Conservation (phyloP, 345 rosid genomes). For the Euphorbia peplus region DNA sequence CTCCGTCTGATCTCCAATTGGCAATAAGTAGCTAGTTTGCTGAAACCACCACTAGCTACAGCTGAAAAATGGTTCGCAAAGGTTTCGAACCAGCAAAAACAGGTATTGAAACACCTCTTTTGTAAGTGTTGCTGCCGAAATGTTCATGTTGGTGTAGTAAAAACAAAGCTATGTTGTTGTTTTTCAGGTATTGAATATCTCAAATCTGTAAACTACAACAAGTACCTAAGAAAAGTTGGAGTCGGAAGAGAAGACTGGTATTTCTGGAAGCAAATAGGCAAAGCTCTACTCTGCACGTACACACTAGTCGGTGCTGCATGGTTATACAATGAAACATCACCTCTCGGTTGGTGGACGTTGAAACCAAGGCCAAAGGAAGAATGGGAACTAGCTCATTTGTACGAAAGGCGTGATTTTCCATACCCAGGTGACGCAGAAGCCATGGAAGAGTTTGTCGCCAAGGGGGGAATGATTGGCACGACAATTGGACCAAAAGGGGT, state of each 20-base stretch:
- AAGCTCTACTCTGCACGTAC: constrained; percentile 73
- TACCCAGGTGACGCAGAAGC: constrained; percentile 86
- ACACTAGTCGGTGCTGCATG: constrained; percentile 60
- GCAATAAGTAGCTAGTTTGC: not conserved
- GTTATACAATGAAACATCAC: constrained; percentile 78
- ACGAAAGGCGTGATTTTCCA: constrained; percentile 74
- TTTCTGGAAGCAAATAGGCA: constrained; percentile 83
- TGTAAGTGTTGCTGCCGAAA: not conserved
- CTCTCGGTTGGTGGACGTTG: constrained; percentile 90
- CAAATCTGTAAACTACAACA: constrained; percentile 50
- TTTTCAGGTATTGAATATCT: constrained; percentile 49
- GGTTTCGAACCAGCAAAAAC: constrained; percentile 56
- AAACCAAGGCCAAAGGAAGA: constrained; percentile 87
- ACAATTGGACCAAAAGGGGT: constrained; percentile 69
- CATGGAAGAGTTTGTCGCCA: constrained; percentile 81
- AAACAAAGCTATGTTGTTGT: not conserved
- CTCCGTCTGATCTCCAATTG: not conserved
- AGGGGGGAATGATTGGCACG: constrained; percentile 79
- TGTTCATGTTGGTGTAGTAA: constrained; percentile 22
- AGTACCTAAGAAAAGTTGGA: constrained; percentile 63
- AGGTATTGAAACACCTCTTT: constrained; percentile 21
- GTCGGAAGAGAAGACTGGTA: constrained; percentile 58
- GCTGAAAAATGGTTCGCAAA: constrained; percentile 52
- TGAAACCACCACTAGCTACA: not conserved
- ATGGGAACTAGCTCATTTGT: constrained; percentile 65